Conservation (phyloP, 2,329 filamentous ascomycete genomes). For the Stagonosporopsis chrysanthemi region DNA sequence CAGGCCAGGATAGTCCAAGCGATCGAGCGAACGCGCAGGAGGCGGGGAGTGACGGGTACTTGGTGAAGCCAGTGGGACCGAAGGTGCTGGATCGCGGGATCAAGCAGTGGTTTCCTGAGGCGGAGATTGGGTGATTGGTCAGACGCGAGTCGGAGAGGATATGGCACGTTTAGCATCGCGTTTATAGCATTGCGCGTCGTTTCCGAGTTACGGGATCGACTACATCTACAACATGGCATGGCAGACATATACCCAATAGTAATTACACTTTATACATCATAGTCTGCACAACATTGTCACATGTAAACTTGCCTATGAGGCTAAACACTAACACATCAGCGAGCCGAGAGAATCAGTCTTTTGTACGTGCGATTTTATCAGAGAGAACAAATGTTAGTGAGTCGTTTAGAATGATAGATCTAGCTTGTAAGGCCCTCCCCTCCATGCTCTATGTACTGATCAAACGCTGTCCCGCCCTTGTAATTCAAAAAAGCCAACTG, state of each 20-base stretch:
- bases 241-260: neutral
- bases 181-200: conserved; percentile 13
- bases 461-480: no score
- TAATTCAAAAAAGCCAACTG: no score
- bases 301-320: neutral
- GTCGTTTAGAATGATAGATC: no score
- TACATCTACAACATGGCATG: neutral
- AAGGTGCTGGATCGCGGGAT: conserved; percentile 37
- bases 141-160: neutral
- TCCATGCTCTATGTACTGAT: no score
- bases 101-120: conserved; percentile 31
- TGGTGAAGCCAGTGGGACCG: conserved; percentile 44
- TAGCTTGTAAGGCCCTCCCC: no score
- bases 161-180: neutral
- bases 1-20: conserved; percentile 40
- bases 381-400: no score
- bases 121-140: conserved; percentile 9
- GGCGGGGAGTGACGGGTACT: conserved; percentile 42
- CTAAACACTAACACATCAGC: no score
- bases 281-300: neutral
- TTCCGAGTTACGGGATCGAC: neutral
- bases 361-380: no score
- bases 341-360: no score
- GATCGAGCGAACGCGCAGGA: conserved; percentile 36
- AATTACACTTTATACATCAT: neutral